A percentile compares a stretch with the other conserved stretches of the same genome.
These are phyloP conservation scores for Halophytophthora polymorphica DNA, from an alignment of 352 stramenopile genomes.

Conservation along the genomic window DNA sequence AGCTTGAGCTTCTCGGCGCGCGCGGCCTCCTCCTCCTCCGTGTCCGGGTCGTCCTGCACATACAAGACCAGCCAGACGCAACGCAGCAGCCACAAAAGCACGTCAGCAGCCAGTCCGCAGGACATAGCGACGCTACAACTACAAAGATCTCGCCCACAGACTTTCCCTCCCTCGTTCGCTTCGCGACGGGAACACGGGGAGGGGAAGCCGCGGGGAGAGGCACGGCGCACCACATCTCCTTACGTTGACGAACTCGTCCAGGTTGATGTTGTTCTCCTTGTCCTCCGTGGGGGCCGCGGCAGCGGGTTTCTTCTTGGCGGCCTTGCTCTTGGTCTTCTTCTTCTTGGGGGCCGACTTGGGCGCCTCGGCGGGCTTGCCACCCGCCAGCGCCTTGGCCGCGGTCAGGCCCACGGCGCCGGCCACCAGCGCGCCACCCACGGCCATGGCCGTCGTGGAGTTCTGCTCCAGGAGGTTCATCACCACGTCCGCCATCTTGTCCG, in stretches of 20 bases:
- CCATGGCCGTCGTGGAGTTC: constrained; percentile 54
- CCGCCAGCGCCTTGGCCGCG: constrained; percentile 59
- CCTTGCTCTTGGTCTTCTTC: constrained; percentile 60
- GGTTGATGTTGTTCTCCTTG: constrained; percentile 51
- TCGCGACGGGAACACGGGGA: background rate
- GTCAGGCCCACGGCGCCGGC: constrained; percentile 65
- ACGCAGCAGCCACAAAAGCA: constrained; percentile 4
- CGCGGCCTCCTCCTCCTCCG: constrained; percentile 74
- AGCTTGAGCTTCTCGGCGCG: constrained; percentile 77
- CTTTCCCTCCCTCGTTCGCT: background rate
- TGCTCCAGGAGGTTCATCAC: constrained; percentile 66
- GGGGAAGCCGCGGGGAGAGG: background rate
- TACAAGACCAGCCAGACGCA: too few relatives aligned
- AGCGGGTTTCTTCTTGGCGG: constrained; percentile 47
- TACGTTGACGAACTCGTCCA: constrained; percentile 65
- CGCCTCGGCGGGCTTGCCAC: constrained; percentile 29
- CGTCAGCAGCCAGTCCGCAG: constrained; percentile 8
- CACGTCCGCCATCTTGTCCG: constrained; percentile 48
- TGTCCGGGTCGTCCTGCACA: constrained; percentile 69
- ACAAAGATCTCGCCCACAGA: background rate
- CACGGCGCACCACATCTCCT: constrained; percentile 5
- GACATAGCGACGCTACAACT: background rate
- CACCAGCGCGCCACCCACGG: constrained; percentile 65
- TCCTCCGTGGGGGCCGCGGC: constrained; percentile 17
- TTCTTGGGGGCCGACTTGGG: constrained; percentile 29